Evolutionary conservation across 352 stramenopile genomes (phyloP), one percentile per base, ranked within the genome.

Genomic region (Phytophthora multivora): DNA sequence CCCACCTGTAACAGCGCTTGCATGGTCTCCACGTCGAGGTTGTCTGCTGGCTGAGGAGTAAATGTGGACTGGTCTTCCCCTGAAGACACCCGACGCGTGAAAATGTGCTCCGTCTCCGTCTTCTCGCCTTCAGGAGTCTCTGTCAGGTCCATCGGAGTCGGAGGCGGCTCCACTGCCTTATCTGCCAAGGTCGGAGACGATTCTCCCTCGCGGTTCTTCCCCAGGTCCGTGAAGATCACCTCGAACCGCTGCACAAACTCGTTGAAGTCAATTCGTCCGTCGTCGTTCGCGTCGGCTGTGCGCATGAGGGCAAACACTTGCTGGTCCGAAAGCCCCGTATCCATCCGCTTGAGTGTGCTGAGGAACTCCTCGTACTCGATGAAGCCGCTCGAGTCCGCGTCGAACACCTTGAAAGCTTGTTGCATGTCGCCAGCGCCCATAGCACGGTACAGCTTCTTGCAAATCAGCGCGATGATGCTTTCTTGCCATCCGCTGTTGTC

Each of bases 321-420:
- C 55, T 94, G 81, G 55, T 97, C 90, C 28, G 88, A 94, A 7
- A 98, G 74, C 1, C 92, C 92, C 10, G 93, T 96, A 62, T 98
- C 89, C 77, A 98, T 94, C 46, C 80, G 84, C 76, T 97, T 96
- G 50, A 98, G 75, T 28, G 88, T 89, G 13, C 73, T 72, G 55
- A 97, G 83, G 64, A 98, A 98, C 75, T 98, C 92, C 13, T 97
- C 90, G 70, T 97, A 98, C 71, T 97, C 91, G 46, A 98, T 97
- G 51, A 86, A 95, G 28, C 90, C 91, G 53, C 83, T 95, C 10
- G 82, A 78, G 64, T 98, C 91, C 2, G 88, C 75, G 57, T 98
- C 92, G 60, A 98, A 98, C 10, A 96, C 72, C 59, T 89, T 83
- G 70, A 97, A 98, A 8, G 92, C 93, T 54, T 91, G 76, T 67